Base-by-base conservation (phyloP, 2,329 filamentous ascomycete species). In the Colletotrichum sidae region DNA sequence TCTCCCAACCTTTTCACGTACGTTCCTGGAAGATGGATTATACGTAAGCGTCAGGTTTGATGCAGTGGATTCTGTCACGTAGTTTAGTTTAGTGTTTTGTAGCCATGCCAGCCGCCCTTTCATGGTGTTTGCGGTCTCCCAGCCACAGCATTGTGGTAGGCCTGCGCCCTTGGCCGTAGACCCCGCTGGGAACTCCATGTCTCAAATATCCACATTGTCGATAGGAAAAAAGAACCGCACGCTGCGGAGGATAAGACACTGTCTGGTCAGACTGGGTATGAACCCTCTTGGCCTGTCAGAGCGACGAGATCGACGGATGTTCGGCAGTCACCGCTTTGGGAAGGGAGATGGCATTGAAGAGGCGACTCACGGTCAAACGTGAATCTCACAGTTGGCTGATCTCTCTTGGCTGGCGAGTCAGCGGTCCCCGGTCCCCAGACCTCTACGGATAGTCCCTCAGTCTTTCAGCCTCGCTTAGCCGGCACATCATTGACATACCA, bases 351-450 rank as follows among this genome's bases (percentile, higher is more conserved):
- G 55, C 53, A 42, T 45, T 54, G 45, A 46, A 58, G 25, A 45
- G 33, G 55, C 64, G 60, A 65, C 44, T 67, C 55, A 55, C 38
- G 54, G 49, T 54, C 47, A 55, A 52, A 65, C 55, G 53, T 59
- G 64, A 65, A 65, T 65, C 54, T 49, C 54, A 64, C 60, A 65
- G 47, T 45, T 50, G 49, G 51, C 38, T 15, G 49, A 67, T 67
- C 64, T 58, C 17, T 50, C 64, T 59, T 54, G 60, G 54, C 42
- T 44, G 44, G 60, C 64, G 64, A 65, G 64, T 67, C 64, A 67
- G 60, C 64, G 49, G 64, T 44, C 46, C 55, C 60, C 59, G 45
- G 51, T 35, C 56, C 44, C 57, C 50, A 45, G 57, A 55, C 51
- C 17, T 64, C 55, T 56, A 64, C 25, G 25, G 4, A 5, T 25